Evolutionary conservation across 1,284 basidiomycete genomes (phyloP), one percentile per base, ranked within the genome.

Genomic region (Rhodotorula glutinis): DNA sequence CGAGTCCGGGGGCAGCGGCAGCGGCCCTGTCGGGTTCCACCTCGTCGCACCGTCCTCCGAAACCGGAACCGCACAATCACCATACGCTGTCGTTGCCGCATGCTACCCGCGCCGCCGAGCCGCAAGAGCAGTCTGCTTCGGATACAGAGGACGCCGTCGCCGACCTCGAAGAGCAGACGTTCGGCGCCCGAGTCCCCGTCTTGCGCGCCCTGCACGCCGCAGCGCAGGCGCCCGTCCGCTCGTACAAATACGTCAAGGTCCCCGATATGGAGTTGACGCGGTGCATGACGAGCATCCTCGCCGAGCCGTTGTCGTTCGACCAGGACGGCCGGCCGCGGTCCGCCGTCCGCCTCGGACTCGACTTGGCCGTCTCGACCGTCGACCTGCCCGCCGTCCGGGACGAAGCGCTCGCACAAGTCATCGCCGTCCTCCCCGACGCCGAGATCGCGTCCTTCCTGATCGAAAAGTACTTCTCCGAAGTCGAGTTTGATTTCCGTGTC

Each of bases 401-500:
- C 40, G 63, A 60, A 14, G 62, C 69, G 17, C 59, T 75, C 53
- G 58, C 55, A 2, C 70, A 75, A 57, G 62, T 75, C 23, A 58
- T 66, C n/a, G 69, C 72, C 11, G 70, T 72, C 16, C 53, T 75
- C n/a, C 74, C 74, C 0, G 67, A 71, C 14, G 43, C 49, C 25
- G 69, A 67, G 38, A 72, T 73, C 25, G 55, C 63, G 2, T 53
- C 59, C 8, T 69, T 63, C 40, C 60, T 75, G n/a, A 47, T 72
- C 14, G 27, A 49, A 8, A 70, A 73, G 33, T 60, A 60, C 51
- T 66, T 67, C 23, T 27, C 41, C 17, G 61, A 63, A 43, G 41
- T 75, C 43, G 64, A 72, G 46, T 75, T 70, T 70, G 68, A 73
- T 30, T 75, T 69, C 49, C 52, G 53, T 0, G 62, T 72, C 0